phyloP scores from a whole-genome alignment of 148 eudicot genomes.

The Chenopodium album region DNA sequence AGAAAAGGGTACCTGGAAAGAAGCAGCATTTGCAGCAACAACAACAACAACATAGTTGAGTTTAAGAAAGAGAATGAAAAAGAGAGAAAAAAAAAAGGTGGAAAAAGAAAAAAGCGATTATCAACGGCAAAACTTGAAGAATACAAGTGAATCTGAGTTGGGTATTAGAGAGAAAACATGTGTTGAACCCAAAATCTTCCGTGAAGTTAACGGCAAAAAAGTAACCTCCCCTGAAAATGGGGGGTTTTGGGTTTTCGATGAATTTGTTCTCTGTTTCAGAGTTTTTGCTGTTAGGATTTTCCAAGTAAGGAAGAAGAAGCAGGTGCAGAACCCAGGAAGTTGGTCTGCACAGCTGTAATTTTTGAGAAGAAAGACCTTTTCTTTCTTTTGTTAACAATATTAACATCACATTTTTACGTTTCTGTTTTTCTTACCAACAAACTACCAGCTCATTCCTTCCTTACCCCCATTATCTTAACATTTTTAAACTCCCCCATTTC shows the following conservation, averaged over 20 bases:
- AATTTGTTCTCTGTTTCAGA: neutral
- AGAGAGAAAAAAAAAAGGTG: neutral
- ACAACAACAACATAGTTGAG: no score
- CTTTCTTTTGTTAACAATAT: no score
- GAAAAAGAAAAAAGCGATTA: neutral
- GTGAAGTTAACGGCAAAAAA: slow-evolving; percentile 37
- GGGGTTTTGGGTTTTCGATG: slow-evolving; percentile 1
- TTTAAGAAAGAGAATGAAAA: neutral
- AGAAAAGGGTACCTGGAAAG: neutral
- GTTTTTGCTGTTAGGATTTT: neutral
- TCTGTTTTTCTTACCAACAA: no score
- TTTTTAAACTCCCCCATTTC: no score
- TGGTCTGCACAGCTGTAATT: neutral
- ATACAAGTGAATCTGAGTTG: neutral
- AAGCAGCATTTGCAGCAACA: neutral
- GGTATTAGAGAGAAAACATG: no score
- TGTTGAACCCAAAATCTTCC: slow-evolving; percentile 12
- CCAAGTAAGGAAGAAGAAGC: neutral
- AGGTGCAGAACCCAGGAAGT: neutral
- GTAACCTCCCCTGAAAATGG: no score
- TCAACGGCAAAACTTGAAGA: slow-evolving; percentile 44
- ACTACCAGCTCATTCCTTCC: no score
- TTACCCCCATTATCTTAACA: no score
- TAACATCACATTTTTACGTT: no score
- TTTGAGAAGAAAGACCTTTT: no score